These are phyloP conservation scores for Manihot esculenta DNA, from an alignment of 441 rosid genomes.

Conservation along the genomic window DNA sequence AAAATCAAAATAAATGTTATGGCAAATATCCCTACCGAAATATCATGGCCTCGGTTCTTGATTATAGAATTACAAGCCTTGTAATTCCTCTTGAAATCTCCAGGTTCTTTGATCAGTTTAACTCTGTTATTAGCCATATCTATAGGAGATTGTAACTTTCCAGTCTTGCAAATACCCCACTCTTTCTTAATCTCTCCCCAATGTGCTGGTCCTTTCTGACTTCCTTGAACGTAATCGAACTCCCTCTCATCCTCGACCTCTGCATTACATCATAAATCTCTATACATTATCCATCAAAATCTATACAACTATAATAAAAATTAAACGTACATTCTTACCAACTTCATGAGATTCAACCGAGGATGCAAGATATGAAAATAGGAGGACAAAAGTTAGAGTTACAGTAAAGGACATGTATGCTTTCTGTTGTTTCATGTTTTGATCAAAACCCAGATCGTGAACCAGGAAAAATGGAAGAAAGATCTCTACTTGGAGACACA, in stretches of 20 bases:
- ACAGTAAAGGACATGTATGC: constrained; percentile 5
- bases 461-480: no score
- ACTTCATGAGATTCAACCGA: constrained; percentile 36
- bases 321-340: constrained; percentile 28
- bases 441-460: not conserved
- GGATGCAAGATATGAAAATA: constrained; percentile 14
- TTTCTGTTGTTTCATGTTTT: constrained; percentile 27
- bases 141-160: constrained; percentile 52
- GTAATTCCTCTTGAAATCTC: constrained; percentile 29
- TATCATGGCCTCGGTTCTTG: constrained; percentile 60
- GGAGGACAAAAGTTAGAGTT: constrained; percentile 15
- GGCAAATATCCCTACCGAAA: constrained; percentile 46
- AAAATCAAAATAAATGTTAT: not conserved
- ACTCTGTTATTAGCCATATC: constrained; percentile 40
- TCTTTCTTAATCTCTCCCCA: constrained; percentile 59
- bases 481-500: not conserved
- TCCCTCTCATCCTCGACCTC: constrained; percentile 48
- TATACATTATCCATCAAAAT: no score
- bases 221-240: constrained; percentile 44
- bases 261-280: constrained; percentile 24
- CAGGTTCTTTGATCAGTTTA: constrained; percentile 23
- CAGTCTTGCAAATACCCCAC: constrained; percentile 48
- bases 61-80: constrained; percentile 36
- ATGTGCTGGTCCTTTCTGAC: constrained; percentile 45
- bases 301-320: no score